Evolutionary conservation across 2,329 filamentous ascomycete species (phyloP).

Genomic region (Xylaria multiplex): DNA sequence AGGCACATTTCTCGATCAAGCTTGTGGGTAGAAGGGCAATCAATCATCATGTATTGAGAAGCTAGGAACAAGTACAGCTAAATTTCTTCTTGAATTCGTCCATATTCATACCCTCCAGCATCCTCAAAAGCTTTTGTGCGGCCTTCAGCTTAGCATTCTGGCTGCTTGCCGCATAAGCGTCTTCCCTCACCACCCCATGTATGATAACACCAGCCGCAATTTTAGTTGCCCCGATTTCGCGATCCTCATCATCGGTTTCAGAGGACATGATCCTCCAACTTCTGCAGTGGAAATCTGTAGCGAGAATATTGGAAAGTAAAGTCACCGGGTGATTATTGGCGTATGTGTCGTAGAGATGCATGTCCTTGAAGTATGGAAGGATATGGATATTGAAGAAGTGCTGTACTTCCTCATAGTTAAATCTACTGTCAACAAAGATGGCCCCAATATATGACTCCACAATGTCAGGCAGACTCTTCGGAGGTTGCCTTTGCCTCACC

Average conservation of each 20-base stretch:
- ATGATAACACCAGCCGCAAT: constrained; percentile 80
- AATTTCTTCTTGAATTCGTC: constrained; percentile 69
- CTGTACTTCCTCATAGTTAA: constrained; percentile 78
- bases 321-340: constrained; percentile 89
- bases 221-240: constrained; percentile 56
- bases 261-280: constrained; percentile 64
- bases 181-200: constrained; percentile 74
- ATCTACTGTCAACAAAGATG: constrained; percentile 88
- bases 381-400: constrained; percentile 81
- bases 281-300: constrained; percentile 71
- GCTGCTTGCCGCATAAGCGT: constrained; percentile 69
- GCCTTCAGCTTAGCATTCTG: constrained; percentile 78
- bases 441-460: constrained; percentile 91
- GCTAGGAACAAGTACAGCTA: constrained; percentile 68
- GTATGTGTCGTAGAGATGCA: constrained; percentile 86
- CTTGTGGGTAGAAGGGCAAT: neutral
- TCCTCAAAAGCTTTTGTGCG: constrained; percentile 66
- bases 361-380: constrained; percentile 82
- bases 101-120: constrained; percentile 56
- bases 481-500: constrained; percentile 70
- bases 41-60: constrained; percentile 36
- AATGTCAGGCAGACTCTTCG: constrained; percentile 83
- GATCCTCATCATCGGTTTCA: constrained; percentile 57
- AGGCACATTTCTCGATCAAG: neutral
- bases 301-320: constrained; percentile 71